Conservation (phyloP, 495 filamentous ascomycete genomes). For the Talaromyces trachyspermus region DNA sequence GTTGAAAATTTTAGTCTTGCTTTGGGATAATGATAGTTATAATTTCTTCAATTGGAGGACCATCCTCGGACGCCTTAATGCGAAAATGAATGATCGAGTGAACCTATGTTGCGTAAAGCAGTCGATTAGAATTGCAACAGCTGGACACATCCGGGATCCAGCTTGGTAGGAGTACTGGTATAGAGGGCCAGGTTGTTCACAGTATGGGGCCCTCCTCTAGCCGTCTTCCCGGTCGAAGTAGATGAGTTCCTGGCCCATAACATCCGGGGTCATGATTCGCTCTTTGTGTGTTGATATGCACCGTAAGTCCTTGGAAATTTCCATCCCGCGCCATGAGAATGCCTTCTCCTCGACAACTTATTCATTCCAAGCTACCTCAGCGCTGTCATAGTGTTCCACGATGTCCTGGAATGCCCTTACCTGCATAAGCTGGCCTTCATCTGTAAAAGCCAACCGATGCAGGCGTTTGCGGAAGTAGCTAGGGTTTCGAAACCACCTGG, state of each 20-base stretch:
- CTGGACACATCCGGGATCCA: background rate
- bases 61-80: background rate
- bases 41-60: background rate
- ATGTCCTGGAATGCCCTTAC: background rate
- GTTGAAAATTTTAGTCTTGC: too few species aligned
- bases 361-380: background rate
- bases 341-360: background rate
- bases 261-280: background rate
- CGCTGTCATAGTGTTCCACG: background rate
- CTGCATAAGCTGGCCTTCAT: background rate
- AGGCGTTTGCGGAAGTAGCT: background rate
- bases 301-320: background rate
- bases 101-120: background rate
- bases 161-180: background rate
- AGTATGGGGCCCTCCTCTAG: background rate
- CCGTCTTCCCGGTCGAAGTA: background rate
- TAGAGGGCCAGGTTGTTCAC: background rate
- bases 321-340: background rate
- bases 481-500: background rate
- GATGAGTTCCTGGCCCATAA: background rate
- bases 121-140: background rate
- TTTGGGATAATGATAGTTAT: too few species aligned
- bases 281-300: background rate
- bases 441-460: background rate
- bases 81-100: background rate